Percentiles rank a stretch among this genome's conserved stretches.
Evolutionary conservation across 768 basidiomycete genomes (phyloP).

Genomic region (Russula brevipes): DNA sequence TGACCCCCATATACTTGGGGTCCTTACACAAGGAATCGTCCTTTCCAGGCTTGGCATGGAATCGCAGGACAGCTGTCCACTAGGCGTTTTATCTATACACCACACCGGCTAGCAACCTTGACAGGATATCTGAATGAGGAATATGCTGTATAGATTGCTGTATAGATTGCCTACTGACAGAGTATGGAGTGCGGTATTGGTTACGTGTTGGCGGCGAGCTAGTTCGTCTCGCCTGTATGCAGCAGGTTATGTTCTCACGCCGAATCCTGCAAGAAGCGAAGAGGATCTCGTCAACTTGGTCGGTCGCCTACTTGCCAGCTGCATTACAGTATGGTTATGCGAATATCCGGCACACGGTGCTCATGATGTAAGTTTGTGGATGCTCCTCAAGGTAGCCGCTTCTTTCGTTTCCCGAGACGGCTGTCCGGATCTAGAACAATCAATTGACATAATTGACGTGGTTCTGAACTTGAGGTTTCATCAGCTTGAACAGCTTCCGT

Average conservation of each 20-base stretch:
- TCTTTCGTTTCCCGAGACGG: constrained; percentile 2
- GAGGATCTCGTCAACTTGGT: neutral
- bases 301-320: neutral
- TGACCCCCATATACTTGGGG: neutral
- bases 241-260: constrained; percentile 4
- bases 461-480: constrained; percentile 11
- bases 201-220: neutral
- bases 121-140: neutral
- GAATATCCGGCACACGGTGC: neutral
- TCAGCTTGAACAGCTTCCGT: constrained; percentile 15
- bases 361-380: neutral
- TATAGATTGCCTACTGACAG: neutral
- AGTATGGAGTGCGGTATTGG: neutral
- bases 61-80: neutral
- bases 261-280: neutral
- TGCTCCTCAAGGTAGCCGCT: neutral
- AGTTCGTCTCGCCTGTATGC: neutral
- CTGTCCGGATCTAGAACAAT: constrained; percentile 7
- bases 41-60: neutral
- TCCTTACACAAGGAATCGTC: neutral
- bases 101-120: neutral
- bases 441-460: constrained; percentile 14
- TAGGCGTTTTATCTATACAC: neutral
- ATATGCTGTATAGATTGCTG: too few relatives aligned
- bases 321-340: neutral